These are phyloP conservation scores for Hirsutella thompsonii DNA, from an alignment of 2,329 filamentous ascomycete genomes.

Conservation along the genomic window DNA sequence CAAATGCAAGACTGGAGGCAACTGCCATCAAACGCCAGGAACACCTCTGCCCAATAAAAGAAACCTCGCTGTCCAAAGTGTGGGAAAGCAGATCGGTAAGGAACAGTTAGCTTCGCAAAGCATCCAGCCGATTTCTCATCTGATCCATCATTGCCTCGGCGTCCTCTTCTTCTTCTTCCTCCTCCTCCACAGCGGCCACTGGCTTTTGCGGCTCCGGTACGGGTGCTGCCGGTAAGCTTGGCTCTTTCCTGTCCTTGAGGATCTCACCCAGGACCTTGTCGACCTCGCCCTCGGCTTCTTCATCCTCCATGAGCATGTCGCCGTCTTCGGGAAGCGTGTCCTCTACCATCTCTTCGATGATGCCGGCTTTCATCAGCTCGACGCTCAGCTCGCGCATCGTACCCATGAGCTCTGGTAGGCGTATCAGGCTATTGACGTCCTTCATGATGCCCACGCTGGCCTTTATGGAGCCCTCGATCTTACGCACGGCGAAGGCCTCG, in stretches of 20 bases:
- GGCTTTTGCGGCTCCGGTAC: constrained; percentile 39
- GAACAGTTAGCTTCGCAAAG: constrained; percentile 64
- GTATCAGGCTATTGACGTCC: constrained; percentile 78
- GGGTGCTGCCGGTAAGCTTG: constrained; percentile 42
- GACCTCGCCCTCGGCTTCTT: constrained; percentile 66
- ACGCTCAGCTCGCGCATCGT: constrained; percentile 82
- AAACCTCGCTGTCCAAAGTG: neutral
- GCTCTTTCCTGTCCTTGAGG: constrained; percentile 64
- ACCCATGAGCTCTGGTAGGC: constrained; percentile 70
- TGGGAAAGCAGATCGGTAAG: neutral
- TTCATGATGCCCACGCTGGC: constrained; percentile 90
- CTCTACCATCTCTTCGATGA: constrained; percentile 95
- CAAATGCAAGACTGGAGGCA: too few relatives aligned
- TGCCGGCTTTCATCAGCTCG: constrained; percentile 86
- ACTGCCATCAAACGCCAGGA: neutral
- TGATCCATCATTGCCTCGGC: constrained; percentile 84
- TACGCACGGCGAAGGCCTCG: constrained; percentile 87
- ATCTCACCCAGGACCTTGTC: constrained; percentile 90
- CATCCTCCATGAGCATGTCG: constrained; percentile 61
- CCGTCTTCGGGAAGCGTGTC: constrained; percentile 71
- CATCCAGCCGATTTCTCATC: constrained; percentile 86
- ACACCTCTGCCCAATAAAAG: neutral
- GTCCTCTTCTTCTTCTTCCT: constrained; percentile 72
- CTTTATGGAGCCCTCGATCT: constrained; percentile 86
- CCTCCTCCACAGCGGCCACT: constrained; percentile 37